Evolutionary conservation across 805 yeast genomes (phyloP), one percentile per base, ranked within the genome.

Genomic region (Starmera amethionina): DNA sequence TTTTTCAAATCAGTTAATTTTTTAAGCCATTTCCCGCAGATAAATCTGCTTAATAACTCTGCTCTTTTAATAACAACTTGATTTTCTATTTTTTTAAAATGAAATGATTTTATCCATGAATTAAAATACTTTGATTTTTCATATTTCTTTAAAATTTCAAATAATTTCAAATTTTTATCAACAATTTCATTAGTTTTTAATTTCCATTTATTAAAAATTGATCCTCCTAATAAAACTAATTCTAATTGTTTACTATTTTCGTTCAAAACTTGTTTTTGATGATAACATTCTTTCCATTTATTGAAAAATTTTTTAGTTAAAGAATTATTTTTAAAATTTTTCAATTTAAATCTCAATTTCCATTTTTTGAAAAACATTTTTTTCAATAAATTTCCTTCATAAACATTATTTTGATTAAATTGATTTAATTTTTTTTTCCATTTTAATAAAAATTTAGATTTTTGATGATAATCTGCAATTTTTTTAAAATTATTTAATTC

Each of bases 161-260:
- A 11, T 16, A 35, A 29, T 10, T 29, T 11, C 6, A 14, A 25
- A 14, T 9, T 12, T 35, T 35, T 29, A 5, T 11, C n/a, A 29
- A 14, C 12, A 9, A 19, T 11, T 11, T 7, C 15, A n/a, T 15
- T 34, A 6, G 43, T 10, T 2, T 33, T n/a, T 4, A 19, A n/a
- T 14, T 36, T 46, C 58, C 59, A 55, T 41, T 46, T 55, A 7
- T 44, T 30, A 34, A 55, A 51, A 39, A 55, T 45, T 36, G 42
- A 52, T 1, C 57, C 58, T 28, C 46, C 56, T 32, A 46, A 52
- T 8, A 55, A 39, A 5, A 43, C 50, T 15, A 42, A 8, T 28
- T 54, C 55, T 2, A 52, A 31, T 3, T 39, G 39, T 7, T 40
- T 29, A 1, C 54, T 45, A 28, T 50, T 52, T 9, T 28, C 16